phyloP scores from a whole-genome alignment of 176 grass and related monocot species.

The Aegilops umbellulata region DNA sequence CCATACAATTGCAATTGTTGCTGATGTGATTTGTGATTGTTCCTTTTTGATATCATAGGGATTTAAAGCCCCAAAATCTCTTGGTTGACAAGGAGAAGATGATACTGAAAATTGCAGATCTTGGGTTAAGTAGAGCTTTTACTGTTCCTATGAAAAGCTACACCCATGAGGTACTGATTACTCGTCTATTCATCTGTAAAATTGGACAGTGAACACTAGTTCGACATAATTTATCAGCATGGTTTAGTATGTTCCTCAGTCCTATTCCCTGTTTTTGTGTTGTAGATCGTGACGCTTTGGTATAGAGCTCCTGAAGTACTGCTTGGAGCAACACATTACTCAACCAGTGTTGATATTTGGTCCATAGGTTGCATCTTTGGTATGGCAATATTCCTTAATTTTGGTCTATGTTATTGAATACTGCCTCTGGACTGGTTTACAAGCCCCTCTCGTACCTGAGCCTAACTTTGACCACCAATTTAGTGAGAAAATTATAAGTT shows the following conservation, averaged over 20 bases:
- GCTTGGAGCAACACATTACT: slow-evolving; percentile 87
- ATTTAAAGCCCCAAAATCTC: slow-evolving; percentile 95
- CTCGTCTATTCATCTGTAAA: neutral
- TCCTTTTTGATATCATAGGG: slow-evolving; percentile 40
- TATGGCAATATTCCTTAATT: slow-evolving; percentile 24
- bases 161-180: slow-evolving; percentile 78
- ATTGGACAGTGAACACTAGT: neutral
- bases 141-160: slow-evolving; percentile 94
- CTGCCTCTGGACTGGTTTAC: neutral
- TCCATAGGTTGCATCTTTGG: slow-evolving; percentile 93
- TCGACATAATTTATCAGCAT: neutral
- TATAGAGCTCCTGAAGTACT: slow-evolving; percentile 98
- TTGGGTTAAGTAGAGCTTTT: slow-evolving; percentile 82
- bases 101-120: slow-evolving; percentile 91
- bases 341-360: slow-evolving; percentile 94
- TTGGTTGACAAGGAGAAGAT: slow-evolving; percentile 97
- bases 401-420: neutral
- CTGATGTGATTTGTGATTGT: neutral
- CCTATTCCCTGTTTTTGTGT: neutral
- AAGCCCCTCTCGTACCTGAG: neutral
- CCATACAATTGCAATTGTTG: neutral
- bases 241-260: neutral
- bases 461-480: neutral
- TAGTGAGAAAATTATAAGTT: neutral
- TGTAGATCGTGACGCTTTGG: slow-evolving; percentile 94